These are phyloP conservation scores for Paspalum notatum DNA, from an alignment of 176 grass and related monocot species.

Conservation along the genomic window DNA sequence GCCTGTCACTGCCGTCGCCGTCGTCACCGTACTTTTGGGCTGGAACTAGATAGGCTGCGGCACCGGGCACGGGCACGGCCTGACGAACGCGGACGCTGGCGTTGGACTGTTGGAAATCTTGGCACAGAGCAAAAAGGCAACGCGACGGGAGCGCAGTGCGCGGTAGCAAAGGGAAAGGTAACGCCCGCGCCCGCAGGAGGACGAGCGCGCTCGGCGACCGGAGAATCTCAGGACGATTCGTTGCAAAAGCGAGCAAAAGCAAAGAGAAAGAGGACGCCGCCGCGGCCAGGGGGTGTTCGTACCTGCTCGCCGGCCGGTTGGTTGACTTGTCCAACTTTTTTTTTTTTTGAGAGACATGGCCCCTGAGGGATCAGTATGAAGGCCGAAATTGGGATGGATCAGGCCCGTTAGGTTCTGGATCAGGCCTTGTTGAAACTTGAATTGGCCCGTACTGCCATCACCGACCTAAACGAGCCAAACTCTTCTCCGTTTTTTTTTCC, in stretches of 20 bases:
- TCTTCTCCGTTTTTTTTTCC: neutral
- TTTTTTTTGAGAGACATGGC: neutral
- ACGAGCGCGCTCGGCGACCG: constrained; percentile 1
- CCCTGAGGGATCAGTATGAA: neutral
- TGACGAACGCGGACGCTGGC: neutral
- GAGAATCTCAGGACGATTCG: constrained; percentile 24
- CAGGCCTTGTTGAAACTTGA: neutral
- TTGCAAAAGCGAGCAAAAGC: too few species aligned
- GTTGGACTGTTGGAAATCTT: neutral
- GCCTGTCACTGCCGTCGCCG: neutral
- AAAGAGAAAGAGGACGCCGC: too few species aligned
- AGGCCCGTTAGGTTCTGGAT: neutral
- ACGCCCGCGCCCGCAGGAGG: too few species aligned
- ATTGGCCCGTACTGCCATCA: neutral
- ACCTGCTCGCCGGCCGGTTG: neutral
- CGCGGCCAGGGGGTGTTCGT: too few species aligned
- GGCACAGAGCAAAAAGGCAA: neutral
- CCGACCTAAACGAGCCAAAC: neutral
- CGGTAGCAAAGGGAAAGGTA: neutral
- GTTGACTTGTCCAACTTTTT: neutral
- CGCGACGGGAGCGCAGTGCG: neutral
- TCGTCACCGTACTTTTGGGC: constrained; percentile 10
- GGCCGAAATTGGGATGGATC: neutral
- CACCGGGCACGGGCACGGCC: neutral
- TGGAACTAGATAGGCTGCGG: neutral